Evolutionary conservation across 768 basidiomycete genomes (phyloP).

Genomic region (Rubroboletus satanas): DNA sequence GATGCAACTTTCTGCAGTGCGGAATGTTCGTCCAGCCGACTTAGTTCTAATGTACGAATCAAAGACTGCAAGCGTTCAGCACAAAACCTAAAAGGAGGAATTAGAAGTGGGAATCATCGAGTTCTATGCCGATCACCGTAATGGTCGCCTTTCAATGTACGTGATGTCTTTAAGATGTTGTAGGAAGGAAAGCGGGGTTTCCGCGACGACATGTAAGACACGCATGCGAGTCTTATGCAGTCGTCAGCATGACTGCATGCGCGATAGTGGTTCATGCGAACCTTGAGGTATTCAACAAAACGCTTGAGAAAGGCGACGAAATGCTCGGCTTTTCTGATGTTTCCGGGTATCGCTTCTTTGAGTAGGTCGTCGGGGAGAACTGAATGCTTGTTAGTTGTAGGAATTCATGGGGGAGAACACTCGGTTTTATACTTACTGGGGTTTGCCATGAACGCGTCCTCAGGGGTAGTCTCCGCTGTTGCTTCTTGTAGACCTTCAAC

Average conservation of each 20-base stretch:
- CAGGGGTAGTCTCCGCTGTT: conserved; percentile 49
- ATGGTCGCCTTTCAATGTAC: conserved; percentile 90
- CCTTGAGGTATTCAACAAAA: conserved; percentile 98
- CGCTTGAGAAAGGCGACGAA: conserved; percentile 98
- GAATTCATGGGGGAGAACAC: not conserved
- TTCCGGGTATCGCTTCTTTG: conserved; percentile 94
- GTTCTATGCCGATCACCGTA: conserved; percentile 55
- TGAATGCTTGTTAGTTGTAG: conserved; percentile 27
- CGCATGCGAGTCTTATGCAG: conserved; percentile 89
- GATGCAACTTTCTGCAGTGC: conserved; percentile 92
- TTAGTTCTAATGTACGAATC: conserved; percentile 87
- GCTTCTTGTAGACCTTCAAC: conserved; percentile 91
- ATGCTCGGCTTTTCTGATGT: conserved; percentile 98
- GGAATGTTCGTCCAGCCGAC: conserved; percentile 84
- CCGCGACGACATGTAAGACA: conserved; percentile 98
- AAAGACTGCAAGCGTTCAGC: conserved; percentile 93
- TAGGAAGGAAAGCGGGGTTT: conserved; percentile 93
- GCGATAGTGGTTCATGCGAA: conserved; percentile 24
- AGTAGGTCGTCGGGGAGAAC: conserved; percentile 93
- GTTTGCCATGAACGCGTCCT: conserved; percentile 85
- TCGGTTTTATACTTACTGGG: conserved; percentile 55
- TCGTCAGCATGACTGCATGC: conserved; percentile 7
- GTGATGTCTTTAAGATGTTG: conserved; percentile 99
- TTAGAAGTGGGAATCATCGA: not conserved
- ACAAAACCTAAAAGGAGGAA: conserved; percentile 65